Evolutionary conservation across 2,329 filamentous ascomycete species (phyloP), one percentile per base, ranked within the genome.

Genomic region (Arthrocladium fulminans): DNA sequence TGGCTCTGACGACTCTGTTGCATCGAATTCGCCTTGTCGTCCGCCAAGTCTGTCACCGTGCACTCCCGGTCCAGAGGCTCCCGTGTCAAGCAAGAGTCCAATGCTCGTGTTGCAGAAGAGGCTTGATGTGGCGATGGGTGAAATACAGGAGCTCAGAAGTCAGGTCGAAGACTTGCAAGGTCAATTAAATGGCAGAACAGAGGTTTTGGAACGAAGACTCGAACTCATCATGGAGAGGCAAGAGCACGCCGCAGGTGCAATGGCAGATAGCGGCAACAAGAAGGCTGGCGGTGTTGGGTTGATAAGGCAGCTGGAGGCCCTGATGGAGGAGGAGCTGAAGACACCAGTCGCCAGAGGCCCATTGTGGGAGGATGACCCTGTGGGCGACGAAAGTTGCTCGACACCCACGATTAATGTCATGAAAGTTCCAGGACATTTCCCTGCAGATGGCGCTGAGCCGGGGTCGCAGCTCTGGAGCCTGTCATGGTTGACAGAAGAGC

Each of bases 21-120:
- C 39, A 25, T 24, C 39, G 7, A 24, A 50, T 32, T 54, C 54
- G 4, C 50, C 52, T 19, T 48, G 51, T 39, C 52, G 54, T 3
- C 50, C 38, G 13, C 39, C 43, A 25, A 52, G 48, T 8, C 50
- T 53, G 5, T 54, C 54, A 6, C 52, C 54, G 8, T 54, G 49
- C 37, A 54, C 52, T 15, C 54, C 54, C 13, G 52, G 52, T n/a
- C 52, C 54, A 1, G 52, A 54, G 22, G 54, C 54, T 7, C 54
- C 54, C 15, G 41, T 42, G 17, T 49, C 50, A 10, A 49, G 50
- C 3, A 54, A 51, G 40, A 49, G 52, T 17, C 54, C 54, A 12
- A 56, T 56, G 50, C 48, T 56, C 7, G 54, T 56, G 10, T 39
- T 56, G 12, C 54, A 56, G 39, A 54, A 53, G 43, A 40, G 54